Evolutionary conservation across 2,329 filamentous ascomycete species (phyloP), one percentile per base, ranked within the genome.

Genomic region (Cercospora brassicicola): DNA sequence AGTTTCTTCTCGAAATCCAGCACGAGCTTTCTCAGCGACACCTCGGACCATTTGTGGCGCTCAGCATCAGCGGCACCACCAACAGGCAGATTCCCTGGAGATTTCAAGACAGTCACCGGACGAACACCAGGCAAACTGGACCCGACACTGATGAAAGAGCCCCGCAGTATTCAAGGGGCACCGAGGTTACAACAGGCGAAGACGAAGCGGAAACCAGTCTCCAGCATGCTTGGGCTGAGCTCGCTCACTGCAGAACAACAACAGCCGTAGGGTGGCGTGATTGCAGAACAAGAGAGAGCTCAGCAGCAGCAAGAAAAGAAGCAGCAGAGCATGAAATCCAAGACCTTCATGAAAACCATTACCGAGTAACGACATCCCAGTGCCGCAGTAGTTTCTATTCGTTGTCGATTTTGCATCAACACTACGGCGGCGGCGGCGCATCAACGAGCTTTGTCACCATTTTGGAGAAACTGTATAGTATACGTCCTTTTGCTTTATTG

Each of bases 81-180:
- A 18, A 84, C 81, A 28, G 81, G 84, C 30, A 82, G 82, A 61
- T 84, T 84, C 69, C 83, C 86, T 20, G 83, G 83, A 7, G 87
- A 89, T 87, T 87, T 67, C 87, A 89, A 90, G 83, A 62, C 67
- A 3, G 67, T 69, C 9, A 88, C 64, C 88, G 88, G 75, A 11
- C 82, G 88, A 72, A 89, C 92, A 42, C 95, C 95, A 4, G 89
- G 92, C 7, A 94, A 92, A 76, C 85, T 99, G 9, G 95, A 99
- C 75, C 87, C 90, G 3, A 87, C 89, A 13, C 83, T 97, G 57
- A 97, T 98, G 93, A 92, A 93, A 78, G 94, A 97, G 80, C 94
- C 94, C 31, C 87, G 94, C 67, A 89, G 92, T 70, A 94, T 97
- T 45, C 93, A 96, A 78, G 94, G 94, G 39, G 89, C 93, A n/a